Evolutionary conservation across 768 basidiomycete genomes (phyloP), one percentile per base, ranked within the genome.

Genomic region (Boletus reticuloceps): DNA sequence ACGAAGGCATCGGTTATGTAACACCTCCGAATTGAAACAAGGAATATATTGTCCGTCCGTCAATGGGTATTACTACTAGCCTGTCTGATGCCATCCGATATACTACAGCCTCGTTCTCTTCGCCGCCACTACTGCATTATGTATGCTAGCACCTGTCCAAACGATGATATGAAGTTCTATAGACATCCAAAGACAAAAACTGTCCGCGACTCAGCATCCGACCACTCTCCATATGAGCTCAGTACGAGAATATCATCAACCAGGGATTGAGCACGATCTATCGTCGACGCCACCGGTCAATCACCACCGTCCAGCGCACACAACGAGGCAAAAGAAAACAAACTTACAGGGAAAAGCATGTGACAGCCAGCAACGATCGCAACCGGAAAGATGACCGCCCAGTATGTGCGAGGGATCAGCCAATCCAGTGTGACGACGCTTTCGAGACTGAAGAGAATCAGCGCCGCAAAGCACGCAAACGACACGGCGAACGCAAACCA

Each of bases 221-320:
- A 29, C 29, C 29, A 29, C 29, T 29, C 8, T 8, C 29, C n/a
- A n/a, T n/a, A 29, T 29, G 29, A 29, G 29, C 8, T 72, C 53
- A 69, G 22, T 81, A 82, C 0, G 84, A 86, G 72, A 92, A 93
- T 43, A 91, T 88, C 87, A 91, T 90, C 51, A 93, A 73, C 87
- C 88, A 91, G 1, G 91, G 93, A 62, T 94, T 94, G 40, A 94
- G 80, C 19, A 92, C 84, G 52, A 95, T 87, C 79, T 88, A 16
- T 43, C 44, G 14, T 14, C 37, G 31, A 32, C 32, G 11, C 17
- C 43, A 10, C 37, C 32, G 10, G 14, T 58, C 57, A 25, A n/a
- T n/a, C 25, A 37, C 2, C 41, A 36, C 5, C 22, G 19, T 22
- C 5, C 2, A 11, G 22, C 49, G 5, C 40, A 51, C n/a, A 16